Base-by-base conservation (phyloP, 768 basidiomycete genomes). In the Lactarius deliciosus region DNA sequence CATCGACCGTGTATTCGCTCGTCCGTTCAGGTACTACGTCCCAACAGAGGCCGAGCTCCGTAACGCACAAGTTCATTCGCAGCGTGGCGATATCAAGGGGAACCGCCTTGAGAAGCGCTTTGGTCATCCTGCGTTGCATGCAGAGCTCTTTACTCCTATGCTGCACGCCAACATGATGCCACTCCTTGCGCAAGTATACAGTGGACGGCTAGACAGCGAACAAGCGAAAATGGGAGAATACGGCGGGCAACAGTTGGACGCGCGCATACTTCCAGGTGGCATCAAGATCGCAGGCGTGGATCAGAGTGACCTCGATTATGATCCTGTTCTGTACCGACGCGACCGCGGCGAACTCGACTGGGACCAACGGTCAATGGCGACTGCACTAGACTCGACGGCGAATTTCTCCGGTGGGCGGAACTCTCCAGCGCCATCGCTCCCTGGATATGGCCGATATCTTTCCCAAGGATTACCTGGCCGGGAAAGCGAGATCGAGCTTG, bases 51-150 rank as follows among this genome's bases (percentile, higher is more conserved):
- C 85, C 2, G 96, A 98, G 75, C 80, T 96, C 47, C 83, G 83
- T 13, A 74, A 81, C 47, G 86, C 88, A 57, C 88, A 92, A 71
- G 83, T 95, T 3, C 84, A 94, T 73, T 92, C 93, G 0, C 86
- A 89, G 61, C 86, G 87, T 57, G 83, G 85, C 1, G 96, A 98
- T 75, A 79, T 83, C 64, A 81, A 82, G 43, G 82, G 88, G 63
- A 83, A 90, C 73, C 85, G 90, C 40, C 85, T 98, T 36, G 89
- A 89, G 79, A 94, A 88, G 75, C 89, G 96, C 34, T 99, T 98
- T 78, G 92, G 96, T 1, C 97, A 99, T 75, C 96, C 97, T 1
- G 91, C 95, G 18, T 81, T 99, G 57, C 86, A 94, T 70, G 77
- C 84, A 15, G 93, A 96, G 61, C 81, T 96, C 56, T 92, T 95